A percentile compares a stretch with the other conserved stretches of the same genome.
Evolutionary conservation across 192 early-diverging fungal species (phyloP).

Genomic region (Coemansia sp.): DNA sequence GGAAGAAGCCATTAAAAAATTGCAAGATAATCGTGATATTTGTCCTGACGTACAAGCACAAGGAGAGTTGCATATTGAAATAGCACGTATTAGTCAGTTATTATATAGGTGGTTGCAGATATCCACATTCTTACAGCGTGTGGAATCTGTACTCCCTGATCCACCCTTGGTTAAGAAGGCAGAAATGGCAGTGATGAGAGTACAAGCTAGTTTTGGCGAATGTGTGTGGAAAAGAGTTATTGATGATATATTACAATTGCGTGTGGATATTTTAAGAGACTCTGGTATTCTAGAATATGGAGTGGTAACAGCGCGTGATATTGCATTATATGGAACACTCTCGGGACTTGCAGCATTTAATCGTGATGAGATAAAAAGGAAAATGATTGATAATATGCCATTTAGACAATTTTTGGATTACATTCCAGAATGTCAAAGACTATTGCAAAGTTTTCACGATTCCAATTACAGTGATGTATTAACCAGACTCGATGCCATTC

Average conservation of each 20-base stretch:
- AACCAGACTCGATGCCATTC: slow-evolving; percentile 15
- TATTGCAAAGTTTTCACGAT: slow-evolving; percentile 33
- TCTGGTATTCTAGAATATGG: slow-evolving; percentile 15
- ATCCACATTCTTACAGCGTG: slow-evolving; percentile 25
- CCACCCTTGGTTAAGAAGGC: slow-evolving; percentile 9
- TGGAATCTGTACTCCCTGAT: slow-evolving; percentile 9
- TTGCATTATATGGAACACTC: slow-evolving; percentile 50
- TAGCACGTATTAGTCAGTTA: slow-evolving; percentile 21
- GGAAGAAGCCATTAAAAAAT: slow-evolving; percentile 24
- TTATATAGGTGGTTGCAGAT: slow-evolving; percentile 41
- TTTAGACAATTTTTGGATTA: slow-evolving; percentile 45
- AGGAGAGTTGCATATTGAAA: slow-evolving; percentile 19
- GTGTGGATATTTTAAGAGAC: slow-evolving; percentile 2
- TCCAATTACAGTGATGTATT: slow-evolving; percentile 37
- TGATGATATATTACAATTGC: slow-evolving; percentile 6
- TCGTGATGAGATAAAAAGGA: slow-evolving; percentile 27
- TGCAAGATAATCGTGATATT: slow-evolving; percentile 32
- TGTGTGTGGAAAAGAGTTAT: slow-evolving; percentile 28
- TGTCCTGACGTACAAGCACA: slow-evolving; percentile 27
- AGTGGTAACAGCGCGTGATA: slow-evolving; percentile 20
- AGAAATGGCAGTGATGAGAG: slow-evolving; percentile 24
- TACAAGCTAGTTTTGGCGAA: slow-evolving; percentile 34
- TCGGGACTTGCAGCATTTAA: slow-evolving; percentile 28
- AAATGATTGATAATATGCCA: slow-evolving; percentile 22
- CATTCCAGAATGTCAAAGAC: slow-evolving; percentile 37